Evolutionary conservation across 768 basidiomycete species (phyloP), one percentile per base, ranked within the genome.

Genomic region (Mycena metata): DNA sequence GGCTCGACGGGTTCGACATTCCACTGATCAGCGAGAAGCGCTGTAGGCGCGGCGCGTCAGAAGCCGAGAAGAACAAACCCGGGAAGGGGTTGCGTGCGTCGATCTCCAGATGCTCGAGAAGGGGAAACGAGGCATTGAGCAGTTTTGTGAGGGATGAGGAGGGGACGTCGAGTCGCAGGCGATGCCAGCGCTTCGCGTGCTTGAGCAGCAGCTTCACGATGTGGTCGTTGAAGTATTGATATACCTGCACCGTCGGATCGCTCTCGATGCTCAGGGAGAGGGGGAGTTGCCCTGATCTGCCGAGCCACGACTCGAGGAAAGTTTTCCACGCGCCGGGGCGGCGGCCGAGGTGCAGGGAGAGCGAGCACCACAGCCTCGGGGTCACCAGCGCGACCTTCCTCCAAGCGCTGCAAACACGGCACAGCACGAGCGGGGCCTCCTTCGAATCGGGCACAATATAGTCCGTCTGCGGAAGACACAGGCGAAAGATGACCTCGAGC

Each of bases 351-450:
- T 72, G 42, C 26, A 76, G 42, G 26, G 72, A 68, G 5, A 77
- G 57, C 3, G 75, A 74, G 43, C 24, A 63, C 75, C 76, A 77
- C 23, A 77, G 70, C 24, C 36, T 55, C 1, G 75, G 75, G 8
- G 72, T 70, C n/a, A 66, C 30, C 12, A 76, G 46, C 4, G 70
- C 73, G 1, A 73, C 69, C 23, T 51, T 56, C 21, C 76, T 46
- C 76, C 76, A 77, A 3, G 67, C 33, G 33, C 69, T 66, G 60
- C 71, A 77, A 33, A 77, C 60, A 47, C 76, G 76, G 41, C 69
- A 66, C 15, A 77, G 65, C 54, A 75, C 45, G 33, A 76, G 69
- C 35, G 76, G 76, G 11, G 74, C 76, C 41, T 54, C 47, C 15
- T 35, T 23, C 5, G 52, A 26, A 50, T 64, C 21, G 45, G 75